Evolutionary conservation across 495 filamentous ascomycete species (phyloP).

Genomic region (Penicillium coffeae): DNA sequence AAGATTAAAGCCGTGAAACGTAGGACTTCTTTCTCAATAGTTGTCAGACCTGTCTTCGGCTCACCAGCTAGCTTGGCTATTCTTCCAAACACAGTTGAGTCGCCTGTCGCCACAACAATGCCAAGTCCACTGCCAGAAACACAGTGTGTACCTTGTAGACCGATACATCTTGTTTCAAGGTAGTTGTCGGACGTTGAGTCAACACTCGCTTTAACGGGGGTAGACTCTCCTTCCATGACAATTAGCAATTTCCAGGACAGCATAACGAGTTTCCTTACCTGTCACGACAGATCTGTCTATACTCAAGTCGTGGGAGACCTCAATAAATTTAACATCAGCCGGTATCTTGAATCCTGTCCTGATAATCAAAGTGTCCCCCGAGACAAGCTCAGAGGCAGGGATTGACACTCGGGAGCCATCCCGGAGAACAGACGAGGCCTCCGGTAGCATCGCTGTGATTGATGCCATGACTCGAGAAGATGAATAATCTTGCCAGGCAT

Average conservation of each 20-base stretch:
- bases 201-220: constrained; percentile 51
- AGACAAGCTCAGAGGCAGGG: constrained; percentile 54
- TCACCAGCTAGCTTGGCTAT: constrained; percentile 61
- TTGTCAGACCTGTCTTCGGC: constrained; percentile 54
- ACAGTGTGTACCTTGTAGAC: constrained; percentile 63
- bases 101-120: constrained; percentile 56
- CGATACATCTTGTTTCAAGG: constrained; percentile 68
- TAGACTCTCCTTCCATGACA: constrained; percentile 47
- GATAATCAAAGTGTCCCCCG: constrained; percentile 61
- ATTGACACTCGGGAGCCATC: constrained; percentile 45
- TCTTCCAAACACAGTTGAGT: constrained; percentile 58
- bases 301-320: constrained; percentile 57
- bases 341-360: constrained; percentile 64
- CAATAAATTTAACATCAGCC: constrained; percentile 64
- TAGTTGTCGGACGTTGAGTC: constrained; percentile 63
- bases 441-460: constrained; percentile 64
- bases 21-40: constrained; percentile 60
- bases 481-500: constrained; percentile 61
- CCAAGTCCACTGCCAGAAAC: constrained; percentile 56
- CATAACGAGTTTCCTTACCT: constrained; percentile 29
- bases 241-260: not conserved
- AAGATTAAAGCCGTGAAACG: constrained; percentile 63
- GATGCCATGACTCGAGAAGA: constrained; percentile 60
- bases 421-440: constrained; percentile 53
- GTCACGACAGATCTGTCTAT: constrained; percentile 69